Conservation (phyloP, 2,329 filamentous ascomycete species). For the Aspergillus sp. region DNA sequence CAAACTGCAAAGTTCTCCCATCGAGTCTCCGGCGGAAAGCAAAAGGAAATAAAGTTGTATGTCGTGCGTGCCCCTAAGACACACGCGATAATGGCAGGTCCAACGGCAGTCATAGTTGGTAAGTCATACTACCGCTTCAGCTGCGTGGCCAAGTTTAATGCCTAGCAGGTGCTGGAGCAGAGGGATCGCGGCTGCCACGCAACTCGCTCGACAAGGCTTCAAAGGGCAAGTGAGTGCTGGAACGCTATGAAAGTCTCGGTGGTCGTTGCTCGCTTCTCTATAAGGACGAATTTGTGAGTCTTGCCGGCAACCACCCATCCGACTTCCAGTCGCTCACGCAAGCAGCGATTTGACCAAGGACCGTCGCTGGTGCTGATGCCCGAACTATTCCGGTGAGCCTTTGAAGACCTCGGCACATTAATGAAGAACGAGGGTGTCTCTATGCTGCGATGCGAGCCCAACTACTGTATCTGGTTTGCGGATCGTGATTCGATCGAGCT, state of each 20-base stretch:
- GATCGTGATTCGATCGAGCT: conserved; percentile 60
- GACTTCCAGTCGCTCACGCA: neutral
- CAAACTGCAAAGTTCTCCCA: too few species aligned
- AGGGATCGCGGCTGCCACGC: conserved; percentile 69
- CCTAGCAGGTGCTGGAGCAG: conserved; percentile 64
- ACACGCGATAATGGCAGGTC: neutral
- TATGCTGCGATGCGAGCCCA: conserved; percentile 70
- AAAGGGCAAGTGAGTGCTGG: conserved; percentile 71
- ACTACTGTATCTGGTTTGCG: conserved; percentile 73
- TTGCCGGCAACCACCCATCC: conserved; percentile 7
- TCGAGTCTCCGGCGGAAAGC: too few species aligned
- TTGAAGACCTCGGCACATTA: conserved; percentile 66
- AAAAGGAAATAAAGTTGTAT: too few species aligned
- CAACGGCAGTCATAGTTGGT: neutral
- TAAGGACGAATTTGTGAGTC: conserved; percentile 54
- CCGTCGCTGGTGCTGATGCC: conserved; percentile 72
- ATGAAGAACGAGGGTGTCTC: conserved; percentile 65
- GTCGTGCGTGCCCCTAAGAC: too few species aligned
- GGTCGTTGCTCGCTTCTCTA: conserved; percentile 68
- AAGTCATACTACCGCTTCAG: too few species aligned
- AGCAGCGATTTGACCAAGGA: conserved; percentile 69
- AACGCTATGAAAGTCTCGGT: conserved; percentile 72
- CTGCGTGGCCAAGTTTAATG: neutral
- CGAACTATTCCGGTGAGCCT: conserved; percentile 67
- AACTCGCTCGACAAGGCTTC: conserved; percentile 69